Percentiles rank a stretch among this genome's conserved stretches.
These are phyloP conservation scores for Eutypa lata DNA, from an alignment of 2,329 filamentous ascomycete species.

Conservation along the genomic window DNA sequence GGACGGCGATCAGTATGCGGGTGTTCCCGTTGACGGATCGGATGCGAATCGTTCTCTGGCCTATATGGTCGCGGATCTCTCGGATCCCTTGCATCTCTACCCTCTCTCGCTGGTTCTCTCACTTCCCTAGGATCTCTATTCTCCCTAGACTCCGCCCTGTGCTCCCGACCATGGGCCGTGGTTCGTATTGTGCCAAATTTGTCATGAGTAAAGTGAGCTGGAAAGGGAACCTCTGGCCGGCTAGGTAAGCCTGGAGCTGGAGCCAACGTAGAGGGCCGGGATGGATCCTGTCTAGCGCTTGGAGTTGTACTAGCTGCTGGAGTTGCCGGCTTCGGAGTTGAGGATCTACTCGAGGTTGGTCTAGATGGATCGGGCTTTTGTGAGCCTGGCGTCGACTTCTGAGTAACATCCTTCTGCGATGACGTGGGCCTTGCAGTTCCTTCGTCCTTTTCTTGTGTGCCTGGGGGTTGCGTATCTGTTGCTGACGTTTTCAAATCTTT, in stretches of 20 bases:
- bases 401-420: constrained; percentile 14
- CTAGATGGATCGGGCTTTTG: constrained; percentile 22
- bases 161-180: constrained; percentile 25
- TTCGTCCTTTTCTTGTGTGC: constrained; percentile 14
- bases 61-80: constrained; percentile 32
- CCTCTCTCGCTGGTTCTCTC: constrained; percentile 15
- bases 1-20: constrained; percentile 39
- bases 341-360: constrained; percentile 16
- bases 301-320: constrained; percentile 14
- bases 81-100: constrained; percentile 36
- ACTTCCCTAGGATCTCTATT: constrained; percentile 28
- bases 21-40: constrained; percentile 40
- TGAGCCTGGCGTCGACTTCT: constrained; percentile 10
- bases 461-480: constrained; percentile 10
- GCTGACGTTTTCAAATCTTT: constrained; percentile 49
- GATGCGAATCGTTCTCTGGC: constrained; percentile 37
- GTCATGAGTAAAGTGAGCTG: constrained; percentile 44
- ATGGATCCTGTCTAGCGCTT: constrained; percentile 26
- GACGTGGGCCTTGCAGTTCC: constrained; percentile 8
- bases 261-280: constrained; percentile 26
- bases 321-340: constrained; percentile 19
- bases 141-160: constrained; percentile 27
- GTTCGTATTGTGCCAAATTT: constrained; percentile 40
- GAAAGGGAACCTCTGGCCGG: constrained; percentile 56
- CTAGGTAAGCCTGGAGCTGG: constrained; percentile 44